Evolutionary conservation across 257 asterid genomes (phyloP), one percentile per base, ranked within the genome.

Genomic region (Nicotiana otophora): DNA sequence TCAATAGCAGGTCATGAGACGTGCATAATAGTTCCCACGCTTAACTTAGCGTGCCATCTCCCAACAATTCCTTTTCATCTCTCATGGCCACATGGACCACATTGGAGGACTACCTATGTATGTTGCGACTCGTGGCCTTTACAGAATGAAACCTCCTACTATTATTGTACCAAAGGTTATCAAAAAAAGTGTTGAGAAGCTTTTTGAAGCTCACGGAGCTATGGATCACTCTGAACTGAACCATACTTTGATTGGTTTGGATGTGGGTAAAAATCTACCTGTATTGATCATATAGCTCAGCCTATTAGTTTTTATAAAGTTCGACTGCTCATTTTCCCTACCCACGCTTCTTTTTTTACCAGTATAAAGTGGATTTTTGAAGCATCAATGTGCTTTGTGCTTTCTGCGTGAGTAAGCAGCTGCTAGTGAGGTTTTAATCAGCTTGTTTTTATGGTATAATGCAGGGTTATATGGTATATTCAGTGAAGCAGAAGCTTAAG

Each of bases 51-150:
- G 97, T 62, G 99, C 98, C 84, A 87, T 96, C 84, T 90, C 98
- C 55, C 98, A 96, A 10, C 91, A 96, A 86, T 96, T 92, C 85
- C 90, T 96, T 92, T 92, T 94, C 92, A 96, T 96, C 88, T 96
- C 99, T 68, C 99, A 94, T 84, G 99, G 98, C 84, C 99, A 94
- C 89, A 96, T 96, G 99, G 98, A 96, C 89, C 98, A 96, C 86
- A 94, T 93, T 62, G 99, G 98, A 82, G 97, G 99, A 48, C 84
- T 96, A 33, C 99, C 99, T 10, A 94, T 96, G 98, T 94, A 92
- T 82, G 99, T 96, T 87, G 98, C 98, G 1, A 93, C 98, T 0
- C 98, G 99, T 62, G 97, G 97, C 60, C 87, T 94, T 72, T 93
- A 94, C 82, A 84, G 91, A 84, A 91, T 94, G 98, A 85, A 86